Conservation (phyloP, 768 basidiomycete genomes). For the Lepiota brunneoincarnata region DNA sequence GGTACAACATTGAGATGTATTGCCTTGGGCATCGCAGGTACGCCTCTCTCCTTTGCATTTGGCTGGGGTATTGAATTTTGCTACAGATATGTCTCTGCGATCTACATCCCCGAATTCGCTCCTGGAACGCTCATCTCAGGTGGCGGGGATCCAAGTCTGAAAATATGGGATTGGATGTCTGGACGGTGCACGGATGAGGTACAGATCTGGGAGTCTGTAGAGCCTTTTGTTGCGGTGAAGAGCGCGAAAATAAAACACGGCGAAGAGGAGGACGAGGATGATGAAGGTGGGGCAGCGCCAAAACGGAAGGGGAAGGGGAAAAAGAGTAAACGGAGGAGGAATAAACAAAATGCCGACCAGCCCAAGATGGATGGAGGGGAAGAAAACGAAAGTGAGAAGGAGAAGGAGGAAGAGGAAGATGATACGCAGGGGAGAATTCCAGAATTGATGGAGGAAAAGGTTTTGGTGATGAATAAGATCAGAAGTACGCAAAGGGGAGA, state of each 20-base stretch:
- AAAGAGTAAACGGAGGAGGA: constrained; percentile 22
- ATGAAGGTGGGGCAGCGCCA: constrained; percentile 9
- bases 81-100: constrained; percentile 78
- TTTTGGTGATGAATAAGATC: constrained; percentile 61
- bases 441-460: constrained; percentile 20
- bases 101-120: constrained; percentile 59
- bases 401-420: constrained; percentile 12
- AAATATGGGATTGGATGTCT: constrained; percentile 77
- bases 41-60: constrained; percentile 18
- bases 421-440: constrained; percentile 1
- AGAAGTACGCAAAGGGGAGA: constrained; percentile 37
- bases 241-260: constrained; percentile 29
- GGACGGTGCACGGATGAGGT: constrained; percentile 57
- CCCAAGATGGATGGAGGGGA: constrained; percentile 18
- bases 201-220: constrained; percentile 42
- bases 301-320: constrained; percentile 16
- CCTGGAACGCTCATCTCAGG: constrained; percentile 68
- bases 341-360: constrained; percentile 18
- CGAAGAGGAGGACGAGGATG: constrained; percentile 23
- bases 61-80: neutral
- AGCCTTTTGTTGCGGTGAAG: constrained; percentile 46
- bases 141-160: constrained; percentile 79
- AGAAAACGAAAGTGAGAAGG: constrained; percentile 15
- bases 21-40: constrained; percentile 85
- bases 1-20: constrained; percentile 82